Evolutionary conservation across 2,329 filamentous ascomycete species (phyloP).

Genomic region (Ophiosphaerella herpotricha): DNA sequence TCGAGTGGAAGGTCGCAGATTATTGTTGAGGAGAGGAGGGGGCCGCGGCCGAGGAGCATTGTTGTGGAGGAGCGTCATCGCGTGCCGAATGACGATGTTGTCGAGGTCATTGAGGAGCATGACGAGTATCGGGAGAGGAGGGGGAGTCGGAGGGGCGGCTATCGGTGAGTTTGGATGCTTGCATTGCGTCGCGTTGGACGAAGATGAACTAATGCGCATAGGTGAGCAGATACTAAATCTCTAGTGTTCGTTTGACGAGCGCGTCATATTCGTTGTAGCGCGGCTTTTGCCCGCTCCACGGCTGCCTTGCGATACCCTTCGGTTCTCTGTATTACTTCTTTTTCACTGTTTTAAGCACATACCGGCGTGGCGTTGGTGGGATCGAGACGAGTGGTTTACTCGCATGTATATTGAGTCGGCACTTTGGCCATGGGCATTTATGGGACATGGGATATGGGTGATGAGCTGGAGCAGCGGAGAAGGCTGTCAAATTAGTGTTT

Average conservation of each 20-base stretch:
- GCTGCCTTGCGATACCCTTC: not conserved
- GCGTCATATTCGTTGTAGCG: not conserved
- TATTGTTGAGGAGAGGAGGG: conserved; percentile 45
- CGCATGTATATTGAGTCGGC: not conserved
- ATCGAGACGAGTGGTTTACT: not conserved
- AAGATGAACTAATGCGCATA: not conserved
- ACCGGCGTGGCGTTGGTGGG: conserved; percentile 1
- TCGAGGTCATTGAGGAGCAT: conserved; percentile 64
- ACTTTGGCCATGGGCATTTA: not conserved
- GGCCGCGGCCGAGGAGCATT: conserved; percentile 43
- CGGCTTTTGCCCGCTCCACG: not conserved
- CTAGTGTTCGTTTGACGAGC: not conserved
- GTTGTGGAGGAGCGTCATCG: conserved; percentile 51
- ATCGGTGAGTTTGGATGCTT: conserved; percentile 50
- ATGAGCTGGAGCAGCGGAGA: not conserved
- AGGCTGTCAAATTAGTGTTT: not conserved
- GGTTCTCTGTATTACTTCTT: not conserved
- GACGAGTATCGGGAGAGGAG: conserved; percentile 47
- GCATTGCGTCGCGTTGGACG: not conserved
- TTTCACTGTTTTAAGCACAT: not conserved
- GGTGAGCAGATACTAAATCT: not conserved
- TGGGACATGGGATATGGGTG: not conserved
- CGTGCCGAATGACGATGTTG: conserved; percentile 58
- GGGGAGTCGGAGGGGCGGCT: conserved; percentile 50
- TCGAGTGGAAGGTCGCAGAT: conserved; percentile 38